phyloP scores from a whole-genome alignment of 2,329 filamentous ascomycete species.

The Zymoseptoria brevis region DNA sequence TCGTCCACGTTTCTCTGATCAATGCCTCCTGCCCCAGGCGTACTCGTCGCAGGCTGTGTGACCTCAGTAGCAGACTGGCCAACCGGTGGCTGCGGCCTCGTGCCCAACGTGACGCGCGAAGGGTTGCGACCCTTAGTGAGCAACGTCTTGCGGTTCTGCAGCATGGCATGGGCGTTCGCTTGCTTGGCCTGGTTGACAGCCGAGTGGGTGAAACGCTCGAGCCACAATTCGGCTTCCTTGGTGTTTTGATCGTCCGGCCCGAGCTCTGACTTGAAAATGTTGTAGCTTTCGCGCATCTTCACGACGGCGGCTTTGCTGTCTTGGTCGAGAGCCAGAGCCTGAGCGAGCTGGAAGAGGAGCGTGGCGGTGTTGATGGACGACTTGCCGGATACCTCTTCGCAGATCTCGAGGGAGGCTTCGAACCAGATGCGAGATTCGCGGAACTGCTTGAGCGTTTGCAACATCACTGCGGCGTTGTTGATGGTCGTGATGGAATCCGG shows the following conservation, averaged over 20 bases:
- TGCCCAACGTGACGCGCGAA: conserved; percentile 49
- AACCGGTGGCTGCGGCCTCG: conserved; percentile 55
- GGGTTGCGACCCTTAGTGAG: conserved; percentile 31
- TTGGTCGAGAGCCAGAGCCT: conserved; percentile 89
- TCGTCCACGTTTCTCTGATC: conserved; percentile 77
- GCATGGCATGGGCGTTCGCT: conserved; percentile 55
- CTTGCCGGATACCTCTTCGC: conserved; percentile 81
- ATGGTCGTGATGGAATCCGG: conserved; percentile 97
- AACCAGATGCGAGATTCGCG: conserved; percentile 95
- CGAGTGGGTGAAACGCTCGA: conserved; percentile 91
- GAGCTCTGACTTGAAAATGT: conserved; percentile 82
- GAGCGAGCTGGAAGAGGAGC: conserved; percentile 91
- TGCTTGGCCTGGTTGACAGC: conserved; percentile 92
- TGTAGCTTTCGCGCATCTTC: conserved; percentile 94
- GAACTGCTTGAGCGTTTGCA: conserved; percentile 90
- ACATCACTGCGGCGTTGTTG: conserved; percentile 98
- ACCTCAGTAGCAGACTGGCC: conserved; percentile 8
- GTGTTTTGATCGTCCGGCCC: conserved; percentile 93
- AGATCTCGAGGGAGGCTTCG: conserved; percentile 81
- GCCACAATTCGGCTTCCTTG: conserved; percentile 93
- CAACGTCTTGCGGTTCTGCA: conserved; percentile 23
- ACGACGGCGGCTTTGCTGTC: conserved; percentile 86
- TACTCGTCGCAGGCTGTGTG: conserved; percentile 5
- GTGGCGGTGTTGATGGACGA: conserved; percentile 89
- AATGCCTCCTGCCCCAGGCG: conserved; percentile 22